Evolutionary conservation across 192 early-diverging fungal species (phyloP), one percentile per base, ranked within the genome.

Genomic region (Jimgerdemannia flammicorona): DNA sequence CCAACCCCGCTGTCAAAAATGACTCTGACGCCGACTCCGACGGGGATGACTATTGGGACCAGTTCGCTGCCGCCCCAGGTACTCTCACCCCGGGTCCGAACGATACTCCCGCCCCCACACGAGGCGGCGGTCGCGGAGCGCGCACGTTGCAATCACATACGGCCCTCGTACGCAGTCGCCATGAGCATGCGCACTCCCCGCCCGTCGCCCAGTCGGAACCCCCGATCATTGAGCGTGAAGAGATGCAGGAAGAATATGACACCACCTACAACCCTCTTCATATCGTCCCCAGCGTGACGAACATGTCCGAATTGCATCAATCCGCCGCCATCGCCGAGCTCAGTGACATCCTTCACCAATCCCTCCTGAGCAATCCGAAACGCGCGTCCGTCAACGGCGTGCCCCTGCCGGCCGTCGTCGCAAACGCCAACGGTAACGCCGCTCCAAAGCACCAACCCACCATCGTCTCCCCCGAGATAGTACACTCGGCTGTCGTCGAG

Each of bases 231-330:
- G 64, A 72, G 18, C 78, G 79, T 17, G 64, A 79, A 54, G 81
- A 83, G 72, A 70, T 77, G 43, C 75, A 79, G 29, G 81, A 83
- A 64, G 81, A 83, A 64, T 83, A 83, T 68, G 81, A 83, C 69
- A 78, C 77, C 17, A 77, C 78, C 0, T 77, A 79, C 43, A 83
- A 83, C 63, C 81, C 81, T 42, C 64, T 83, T 18, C 77, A 76
- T 17, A 79, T 78, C 10, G 81, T 83, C 4, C 81, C 81, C 20
- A 83, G 81, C 70, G 78, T 83, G 11, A 77, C 78, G 17, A 83
- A 79, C 67, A 49, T 83, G 9, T 73, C 79, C 69, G 81, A 79
- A 67, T 65, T 78, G 10, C 81, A 82, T 10, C 8, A 7, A 7
- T 71, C 78, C 3, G 14, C 59, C 6, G 78, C 77, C 3, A 42